Percentiles rank a stretch among this genome's conserved stretches.
Evolutionary conservation across 495 filamentous ascomycete species (phyloP).

Genomic region (Hyaloscypha variabilis): DNA sequence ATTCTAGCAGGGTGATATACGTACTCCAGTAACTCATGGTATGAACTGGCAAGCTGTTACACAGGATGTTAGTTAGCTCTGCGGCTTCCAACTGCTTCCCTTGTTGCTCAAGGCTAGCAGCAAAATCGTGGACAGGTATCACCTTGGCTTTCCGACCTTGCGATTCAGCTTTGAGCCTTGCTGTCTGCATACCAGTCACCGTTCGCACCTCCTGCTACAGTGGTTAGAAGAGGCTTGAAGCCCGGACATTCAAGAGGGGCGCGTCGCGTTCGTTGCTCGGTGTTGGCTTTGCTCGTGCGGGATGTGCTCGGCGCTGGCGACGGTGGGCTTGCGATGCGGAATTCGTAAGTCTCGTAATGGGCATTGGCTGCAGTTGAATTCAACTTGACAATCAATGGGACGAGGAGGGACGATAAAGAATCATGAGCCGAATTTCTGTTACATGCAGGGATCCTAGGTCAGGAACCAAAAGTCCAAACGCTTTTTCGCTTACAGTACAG

Average conservation of each 20-base stretch:
- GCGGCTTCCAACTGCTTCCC: constrained; percentile 23
- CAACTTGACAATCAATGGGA: constrained; percentile 8
- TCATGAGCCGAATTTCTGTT: constrained; percentile 16
- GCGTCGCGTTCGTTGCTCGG: constrained; percentile 17
- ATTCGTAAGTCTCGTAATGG: constrained; percentile 4
- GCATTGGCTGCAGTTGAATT: constrained; percentile 15
- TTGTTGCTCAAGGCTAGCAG: constrained; percentile 10
- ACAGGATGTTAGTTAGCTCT: constrained; percentile 24
- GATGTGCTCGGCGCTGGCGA: not conserved
- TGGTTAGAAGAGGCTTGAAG: constrained; percentile 22
- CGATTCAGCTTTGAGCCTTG: constrained; percentile 81
- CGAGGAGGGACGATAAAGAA: constrained; percentile 16
- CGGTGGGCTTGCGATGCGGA: constrained; percentile 5
- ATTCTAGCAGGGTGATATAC: constrained; percentile 35
- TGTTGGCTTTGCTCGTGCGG: not conserved
- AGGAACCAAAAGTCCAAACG: not conserved
- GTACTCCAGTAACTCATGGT: constrained; percentile 94
- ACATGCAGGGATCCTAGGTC: constrained; percentile 19
- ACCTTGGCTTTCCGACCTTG: constrained; percentile 96
- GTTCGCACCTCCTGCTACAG: constrained; percentile 29
- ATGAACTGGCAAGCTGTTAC: constrained; percentile 87
- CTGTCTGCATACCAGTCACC: constrained; percentile 54
- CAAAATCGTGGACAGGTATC: constrained; percentile 25
- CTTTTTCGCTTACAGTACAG: constrained; percentile 12
- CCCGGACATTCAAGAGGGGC: constrained; percentile 32